Evolutionary conservation across 352 stramenopile species (phyloP), one percentile per base, ranked within the genome.

Genomic region (Pythium periplocum): DNA sequence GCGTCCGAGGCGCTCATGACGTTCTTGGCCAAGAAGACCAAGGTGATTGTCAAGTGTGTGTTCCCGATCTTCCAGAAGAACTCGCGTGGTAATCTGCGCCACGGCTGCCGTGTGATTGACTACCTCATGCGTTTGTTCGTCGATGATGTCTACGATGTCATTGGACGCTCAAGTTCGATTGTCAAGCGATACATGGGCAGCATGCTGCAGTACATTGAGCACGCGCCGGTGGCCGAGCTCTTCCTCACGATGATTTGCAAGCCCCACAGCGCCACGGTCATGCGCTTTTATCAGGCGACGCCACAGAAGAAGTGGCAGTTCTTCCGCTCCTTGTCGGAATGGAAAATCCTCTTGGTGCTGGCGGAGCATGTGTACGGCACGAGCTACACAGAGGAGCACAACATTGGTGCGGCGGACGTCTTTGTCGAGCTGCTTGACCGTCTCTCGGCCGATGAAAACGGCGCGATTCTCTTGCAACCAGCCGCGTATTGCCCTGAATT

Each of bases 241-340:
- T 91, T 96, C 41, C 67, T 96, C 36, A 94, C 86, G 54, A 63
- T 96, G 45, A 72, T 97, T 4, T 91, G 82, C 67, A 89, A 90
- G 51, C 82, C 84, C n/a, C 83, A 93, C 57, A 90, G 75, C 48
- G 73, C 84, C 17, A 66, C 73, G 26, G 51, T 86, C 7, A 72
- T 90, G 66, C 69, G 77, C 37, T 87, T 82, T 48, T 94, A 94
- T 54, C 26, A 64, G 30, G 76, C 62, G 7, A 82, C 80, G 36
- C 78, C 82, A 4, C 72, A 77, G 45, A 90, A 87, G 47, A 96
- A 96, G 57, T 96, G 86, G 86, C 67, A 79, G 46, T 91, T 97
- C 54, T 97, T 94, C 69, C 69, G 77, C 36, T 68, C 79, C 4
- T 55, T 97, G 34, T 72, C 87, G 33, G 87, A 97, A 48, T 96